These are phyloP conservation scores for Diplosphaera chodatii DNA, from an alignment of 139 green algal genomes.

Conservation along the genomic window DNA sequence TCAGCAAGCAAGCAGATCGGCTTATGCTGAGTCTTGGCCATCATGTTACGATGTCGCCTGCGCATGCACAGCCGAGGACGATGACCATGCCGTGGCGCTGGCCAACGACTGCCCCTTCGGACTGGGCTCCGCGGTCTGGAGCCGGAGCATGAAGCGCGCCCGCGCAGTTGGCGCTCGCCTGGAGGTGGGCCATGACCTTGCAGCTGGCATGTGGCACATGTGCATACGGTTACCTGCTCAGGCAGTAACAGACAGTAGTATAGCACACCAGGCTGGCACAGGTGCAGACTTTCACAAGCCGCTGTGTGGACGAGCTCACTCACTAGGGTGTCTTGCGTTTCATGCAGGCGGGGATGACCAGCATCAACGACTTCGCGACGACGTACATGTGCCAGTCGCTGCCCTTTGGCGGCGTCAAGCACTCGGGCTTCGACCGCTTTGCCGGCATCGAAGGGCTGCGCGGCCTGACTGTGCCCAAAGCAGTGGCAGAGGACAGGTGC, in stretches of 20 bases:
- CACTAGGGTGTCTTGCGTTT: too few relatives aligned
- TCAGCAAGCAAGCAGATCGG: too few relatives aligned
- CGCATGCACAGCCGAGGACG: too few relatives aligned
- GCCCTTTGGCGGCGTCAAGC: slow-evolving; percentile 96
- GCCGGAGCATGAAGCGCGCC: slow-evolving; percentile 33
- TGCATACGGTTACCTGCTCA: too few relatives aligned
- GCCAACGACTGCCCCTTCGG: slow-evolving; percentile 96
- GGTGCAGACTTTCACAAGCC: too few relatives aligned
- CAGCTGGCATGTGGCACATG: too few relatives aligned
- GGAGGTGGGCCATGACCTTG: too few relatives aligned
- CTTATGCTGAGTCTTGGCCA: too few relatives aligned
- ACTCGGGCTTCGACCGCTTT: slow-evolving; percentile 93
- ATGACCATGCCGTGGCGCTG: slow-evolving; percentile 84
- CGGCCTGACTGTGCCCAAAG: slow-evolving; percentile 75
- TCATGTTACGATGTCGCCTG: too few relatives aligned
- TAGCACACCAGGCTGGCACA: too few relatives aligned
- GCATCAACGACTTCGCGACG: slow-evolving; percentile 93
- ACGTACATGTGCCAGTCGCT: slow-evolving; percentile 98
- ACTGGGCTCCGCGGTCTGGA: slow-evolving; percentile 88
- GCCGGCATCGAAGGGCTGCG: slow-evolving; percentile 90
- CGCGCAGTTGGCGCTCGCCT: slow-evolving; percentile 52
- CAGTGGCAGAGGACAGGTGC: slow-evolving; percentile 77
- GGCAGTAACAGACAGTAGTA: too few relatives aligned
- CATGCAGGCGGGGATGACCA: slow-evolving; percentile 78
- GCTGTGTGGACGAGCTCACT: too few relatives aligned